phyloP scores from a whole-genome alignment of 2,329 filamentous ascomycete species.

The Gnomoniopsis smithogilvyi region DNA sequence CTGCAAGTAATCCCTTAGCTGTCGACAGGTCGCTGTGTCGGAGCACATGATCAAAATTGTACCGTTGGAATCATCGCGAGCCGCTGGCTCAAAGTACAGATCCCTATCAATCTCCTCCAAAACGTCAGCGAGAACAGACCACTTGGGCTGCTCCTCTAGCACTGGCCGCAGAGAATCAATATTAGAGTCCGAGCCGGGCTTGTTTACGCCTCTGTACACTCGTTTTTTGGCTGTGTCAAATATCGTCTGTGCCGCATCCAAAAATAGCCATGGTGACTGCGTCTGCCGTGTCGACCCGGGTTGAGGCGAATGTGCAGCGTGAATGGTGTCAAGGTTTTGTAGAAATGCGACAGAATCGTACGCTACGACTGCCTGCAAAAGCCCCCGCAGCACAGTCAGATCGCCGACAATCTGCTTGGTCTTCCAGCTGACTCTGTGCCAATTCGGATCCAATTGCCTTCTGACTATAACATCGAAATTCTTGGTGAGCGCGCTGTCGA shows the following conservation, averaged over 20 bases:
- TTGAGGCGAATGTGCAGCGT: slow-evolving; percentile 84
- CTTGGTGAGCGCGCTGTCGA: slow-evolving; percentile 87
- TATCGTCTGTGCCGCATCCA: slow-evolving; percentile 91
- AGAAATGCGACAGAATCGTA: slow-evolving; percentile 91
- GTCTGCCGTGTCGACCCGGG: slow-evolving; percentile 84
- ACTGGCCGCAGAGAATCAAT: slow-evolving; percentile 70
- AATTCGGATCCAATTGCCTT: slow-evolving; percentile 89
- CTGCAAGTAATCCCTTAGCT: slow-evolving; percentile 87
- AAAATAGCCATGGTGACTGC: slow-evolving; percentile 92
- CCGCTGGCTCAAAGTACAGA: slow-evolving; percentile 74
- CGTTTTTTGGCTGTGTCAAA: slow-evolving; percentile 86
- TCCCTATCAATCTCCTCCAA: slow-evolving; percentile 92
- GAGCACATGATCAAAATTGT: slow-evolving; percentile 95
- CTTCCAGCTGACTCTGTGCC: slow-evolving; percentile 94
- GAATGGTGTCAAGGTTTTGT: slow-evolving; percentile 89
- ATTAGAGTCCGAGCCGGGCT: slow-evolving; percentile 44
- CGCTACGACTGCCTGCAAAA: slow-evolving; percentile 78
- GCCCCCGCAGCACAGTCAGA: slow-evolving; percentile 74
- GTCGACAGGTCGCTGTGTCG: slow-evolving; percentile 79
- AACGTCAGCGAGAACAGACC: slow-evolving; percentile 83
- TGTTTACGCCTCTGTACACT: slow-evolving; percentile 73
- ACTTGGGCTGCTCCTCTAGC: slow-evolving; percentile 93
- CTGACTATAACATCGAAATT: slow-evolving; percentile 89
- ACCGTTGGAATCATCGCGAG: slow-evolving; percentile 83
- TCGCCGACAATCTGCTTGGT: slow-evolving; percentile 94